Evolutionary conservation across 257 asterid genomes (phyloP).

Genomic region (Sherardia arvensis): DNA sequence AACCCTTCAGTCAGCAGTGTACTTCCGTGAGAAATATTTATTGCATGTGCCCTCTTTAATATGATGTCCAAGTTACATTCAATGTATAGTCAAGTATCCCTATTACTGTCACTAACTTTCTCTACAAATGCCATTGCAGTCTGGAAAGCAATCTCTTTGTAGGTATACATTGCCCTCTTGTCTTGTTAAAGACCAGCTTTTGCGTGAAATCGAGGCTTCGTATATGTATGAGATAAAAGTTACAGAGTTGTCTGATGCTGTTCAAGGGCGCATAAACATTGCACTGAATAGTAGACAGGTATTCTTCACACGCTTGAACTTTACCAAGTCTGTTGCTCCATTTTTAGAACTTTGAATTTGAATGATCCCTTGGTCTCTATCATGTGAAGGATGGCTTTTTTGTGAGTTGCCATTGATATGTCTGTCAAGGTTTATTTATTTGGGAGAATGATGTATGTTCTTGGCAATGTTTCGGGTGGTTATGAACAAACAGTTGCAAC

Average conservation of each 20-base stretch:
- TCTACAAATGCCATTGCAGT: slow-evolving; percentile 29
- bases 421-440: neutral
- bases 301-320: slow-evolving; percentile 5
- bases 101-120: slow-evolving; percentile 2
- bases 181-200: slow-evolving; percentile 32
- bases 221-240: slow-evolving; percentile 37
- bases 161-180: slow-evolving; percentile 52
- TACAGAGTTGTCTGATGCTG: slow-evolving; percentile 73
- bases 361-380: neutral
- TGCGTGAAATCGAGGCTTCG: slow-evolving; percentile 20
- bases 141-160: slow-evolving; percentile 86
- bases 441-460: too few relatives aligned
- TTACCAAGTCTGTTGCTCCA: neutral
- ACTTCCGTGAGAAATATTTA: neutral
- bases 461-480: neutral
- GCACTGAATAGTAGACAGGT: slow-evolving; percentile 66
- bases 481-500: neutral
- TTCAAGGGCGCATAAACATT: slow-evolving; percentile 69
- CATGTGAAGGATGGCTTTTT: neutral
- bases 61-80: neutral
- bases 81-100: neutral
- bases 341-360: neutral
- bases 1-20: neutral
- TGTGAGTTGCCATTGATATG: neutral
- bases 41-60: neutral